Evolutionary conservation across 2,329 filamentous ascomycete genomes (phyloP), one percentile per base, ranked within the genome.

Genomic region (Monilinia polystroma): DNA sequence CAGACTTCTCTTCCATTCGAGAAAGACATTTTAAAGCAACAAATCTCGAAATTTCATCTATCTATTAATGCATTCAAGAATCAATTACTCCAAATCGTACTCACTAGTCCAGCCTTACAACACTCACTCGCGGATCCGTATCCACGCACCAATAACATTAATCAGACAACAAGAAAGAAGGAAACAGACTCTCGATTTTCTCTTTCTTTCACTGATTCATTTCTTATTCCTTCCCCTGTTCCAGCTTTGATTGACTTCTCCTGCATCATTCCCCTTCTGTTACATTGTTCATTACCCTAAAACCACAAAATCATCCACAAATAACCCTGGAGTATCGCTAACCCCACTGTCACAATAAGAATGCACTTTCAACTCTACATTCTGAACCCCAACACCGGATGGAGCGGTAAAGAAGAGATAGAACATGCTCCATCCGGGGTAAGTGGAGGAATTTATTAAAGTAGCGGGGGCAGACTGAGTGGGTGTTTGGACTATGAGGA

Each of bases 361-460:
- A 20, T 51, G 58, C 29, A 60, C 29, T 4, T 29, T 26, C 4
- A 60, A 23, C 7, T 35, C 45, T 0, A 60, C 20, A 60, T 18
- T 7, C 14, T 60, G 58, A 8, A 16, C 12, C 6, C 58, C 58
- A 12, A 12, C 45, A 10, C 45, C 45, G 0, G 47, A 4, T 1
- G 58, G 58, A 26, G 58, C 29, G 32, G 45, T 51, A n/a, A 60
- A 60, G 45, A 60, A 60, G 18, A 60, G 45, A 38, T 60, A 60
- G 4, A 60, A 18, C 58, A 60, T 60, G 45, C 58, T 60, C 58
- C 58, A 60, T 7, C 58, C 58, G 7, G 45, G 45, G 14, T 52
- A 62, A 10, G 58, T 62, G n/a, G 45, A 62, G 14, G 47, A 38
- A 11, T 62, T 62, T 5, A 62, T 52, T 2, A 62, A 14, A 3